These are phyloP conservation scores for Pseudozyma pruni DNA, from an alignment of 1,284 basidiomycete genomes.

Conservation along the genomic window DNA sequence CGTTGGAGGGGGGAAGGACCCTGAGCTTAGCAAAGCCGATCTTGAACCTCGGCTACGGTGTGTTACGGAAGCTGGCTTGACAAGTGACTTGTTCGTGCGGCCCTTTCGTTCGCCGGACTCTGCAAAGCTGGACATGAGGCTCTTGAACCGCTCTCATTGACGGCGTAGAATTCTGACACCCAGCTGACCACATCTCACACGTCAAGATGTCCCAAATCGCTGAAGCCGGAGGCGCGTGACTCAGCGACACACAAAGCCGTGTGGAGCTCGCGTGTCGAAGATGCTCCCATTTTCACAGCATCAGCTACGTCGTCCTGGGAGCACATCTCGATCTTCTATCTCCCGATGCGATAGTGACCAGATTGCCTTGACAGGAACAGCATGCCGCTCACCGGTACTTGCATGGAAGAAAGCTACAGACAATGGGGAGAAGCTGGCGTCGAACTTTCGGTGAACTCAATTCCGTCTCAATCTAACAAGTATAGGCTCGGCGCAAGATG, in stretches of 20 bases:
- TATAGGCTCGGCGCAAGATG: no score
- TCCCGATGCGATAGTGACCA: background rate
- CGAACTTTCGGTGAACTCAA: background rate
- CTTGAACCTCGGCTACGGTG: conserved; percentile 38
- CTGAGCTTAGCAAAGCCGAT: conserved; percentile 45
- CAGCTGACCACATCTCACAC: conserved; percentile 18
- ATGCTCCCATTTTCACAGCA: background rate
- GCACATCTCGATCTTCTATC: background rate
- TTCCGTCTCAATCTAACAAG: no score
- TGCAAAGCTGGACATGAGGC: background rate
- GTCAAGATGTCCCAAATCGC: background rate
- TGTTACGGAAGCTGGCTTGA: conserved; percentile 19
- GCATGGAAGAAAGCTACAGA: no score
- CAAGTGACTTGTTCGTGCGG: background rate
- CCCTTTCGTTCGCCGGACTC: conserved; percentile 1
- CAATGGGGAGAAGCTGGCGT: no score
- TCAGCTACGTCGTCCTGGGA: background rate
- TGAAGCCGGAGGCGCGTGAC: conserved; percentile 4
- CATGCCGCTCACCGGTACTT: no score
- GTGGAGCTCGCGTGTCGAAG: conserved; percentile 17
- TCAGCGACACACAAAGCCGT: conserved; percentile 6
- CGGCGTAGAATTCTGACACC: background rate
- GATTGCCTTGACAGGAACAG: background rate
- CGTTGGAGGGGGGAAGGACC: conserved; percentile 3
- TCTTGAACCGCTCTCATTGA: background rate